A percentile compares a stretch with the other conserved stretches of the same genome.
Conservation (phyloP, 768 basidiomycete genomes). For the Leccinellum albellum region DNA sequence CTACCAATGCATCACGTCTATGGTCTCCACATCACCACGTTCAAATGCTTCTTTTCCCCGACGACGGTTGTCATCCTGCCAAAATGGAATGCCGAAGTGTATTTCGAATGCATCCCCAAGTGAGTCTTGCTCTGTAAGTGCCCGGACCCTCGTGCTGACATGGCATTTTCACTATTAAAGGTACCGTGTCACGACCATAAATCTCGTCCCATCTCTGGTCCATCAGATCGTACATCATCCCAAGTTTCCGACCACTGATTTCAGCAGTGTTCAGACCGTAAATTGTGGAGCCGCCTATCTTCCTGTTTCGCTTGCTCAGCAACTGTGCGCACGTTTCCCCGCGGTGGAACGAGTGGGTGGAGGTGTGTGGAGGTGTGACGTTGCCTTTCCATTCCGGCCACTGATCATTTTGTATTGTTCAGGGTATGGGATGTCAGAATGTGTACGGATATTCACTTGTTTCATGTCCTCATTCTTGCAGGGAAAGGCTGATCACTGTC, state of each 20-base stretch:
- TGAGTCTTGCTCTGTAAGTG: constrained; percentile 26
- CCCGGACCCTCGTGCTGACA: neutral
- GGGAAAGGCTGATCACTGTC: neutral
- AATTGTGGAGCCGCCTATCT: constrained; percentile 65
- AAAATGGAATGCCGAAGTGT: constrained; percentile 54
- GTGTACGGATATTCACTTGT: constrained; percentile 38
- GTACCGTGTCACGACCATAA: constrained; percentile 48
- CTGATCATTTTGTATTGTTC: neutral
- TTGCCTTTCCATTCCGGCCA: neutral
- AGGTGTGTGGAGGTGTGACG: constrained; percentile 36
- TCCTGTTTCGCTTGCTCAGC: constrained; percentile 48
- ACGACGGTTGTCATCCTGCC: constrained; percentile 52
- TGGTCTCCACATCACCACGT: constrained; percentile 50
- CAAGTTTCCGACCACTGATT: constrained; percentile 41
- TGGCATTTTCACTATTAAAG: constrained; percentile 31
- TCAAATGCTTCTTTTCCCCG: constrained; percentile 46
- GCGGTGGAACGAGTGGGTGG: constrained; percentile 35
- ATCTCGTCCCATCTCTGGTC: constrained; percentile 58
- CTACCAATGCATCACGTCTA: constrained; percentile 69
- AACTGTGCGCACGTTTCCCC: constrained; percentile 38
- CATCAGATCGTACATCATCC: constrained; percentile 63
- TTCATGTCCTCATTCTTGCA: neutral
- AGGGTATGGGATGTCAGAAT: constrained; percentile 76
- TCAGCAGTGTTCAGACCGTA: constrained; percentile 45
- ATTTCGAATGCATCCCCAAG: constrained; percentile 56